phyloP scores from a whole-genome alignment of 2,329 filamentous ascomycete species.

The Simplicillium aogashimaense region DNA sequence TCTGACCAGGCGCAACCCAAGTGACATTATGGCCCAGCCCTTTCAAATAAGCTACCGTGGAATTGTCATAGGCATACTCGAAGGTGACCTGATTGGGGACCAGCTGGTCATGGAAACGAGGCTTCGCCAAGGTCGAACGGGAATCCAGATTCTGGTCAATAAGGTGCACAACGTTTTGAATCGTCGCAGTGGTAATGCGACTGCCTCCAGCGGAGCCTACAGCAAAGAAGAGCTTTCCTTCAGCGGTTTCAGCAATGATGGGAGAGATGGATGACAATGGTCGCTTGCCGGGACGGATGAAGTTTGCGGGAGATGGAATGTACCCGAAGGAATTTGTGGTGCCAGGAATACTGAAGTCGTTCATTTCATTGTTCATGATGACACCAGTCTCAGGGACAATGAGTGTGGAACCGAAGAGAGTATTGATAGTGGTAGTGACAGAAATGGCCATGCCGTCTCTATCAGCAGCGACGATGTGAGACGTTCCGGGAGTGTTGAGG shows the following conservation, averaged over 20 bases:
- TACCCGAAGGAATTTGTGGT: conserved; percentile 67
- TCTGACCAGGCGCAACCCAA: conserved; percentile 55
- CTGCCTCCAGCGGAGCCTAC: conserved; percentile 75
- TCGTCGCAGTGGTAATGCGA: conserved; percentile 71
- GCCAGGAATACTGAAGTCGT: conserved; percentile 71
- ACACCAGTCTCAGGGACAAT: conserved; percentile 76
- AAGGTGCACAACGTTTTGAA: conserved; percentile 69
- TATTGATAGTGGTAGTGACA: conserved; percentile 72
- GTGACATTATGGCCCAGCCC: conserved; percentile 64
- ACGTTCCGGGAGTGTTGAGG: conserved; percentile 55
- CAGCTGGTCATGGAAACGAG: conserved; percentile 76
- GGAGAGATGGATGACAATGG: conserved; percentile 71
- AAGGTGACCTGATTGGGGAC: conserved; percentile 58
- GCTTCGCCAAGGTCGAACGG: conserved; percentile 52
- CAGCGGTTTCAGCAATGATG: conserved; percentile 62
- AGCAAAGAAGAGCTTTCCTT: conserved; percentile 60
- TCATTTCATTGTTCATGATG: conserved; percentile 56
- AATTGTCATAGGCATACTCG: conserved; percentile 64
- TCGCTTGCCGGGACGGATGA: conserved; percentile 64
- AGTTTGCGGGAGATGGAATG: conserved; percentile 65
- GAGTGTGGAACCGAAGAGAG: conserved; percentile 66
- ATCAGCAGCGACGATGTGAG: conserved; percentile 60
- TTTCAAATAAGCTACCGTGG: conserved; percentile 56
- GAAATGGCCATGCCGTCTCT: conserved; percentile 61
- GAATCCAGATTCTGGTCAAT: conserved; percentile 57